Conservation (phyloP, 2,329 filamentous ascomycete genomes). For the Fusarium xylarioides region DNA sequence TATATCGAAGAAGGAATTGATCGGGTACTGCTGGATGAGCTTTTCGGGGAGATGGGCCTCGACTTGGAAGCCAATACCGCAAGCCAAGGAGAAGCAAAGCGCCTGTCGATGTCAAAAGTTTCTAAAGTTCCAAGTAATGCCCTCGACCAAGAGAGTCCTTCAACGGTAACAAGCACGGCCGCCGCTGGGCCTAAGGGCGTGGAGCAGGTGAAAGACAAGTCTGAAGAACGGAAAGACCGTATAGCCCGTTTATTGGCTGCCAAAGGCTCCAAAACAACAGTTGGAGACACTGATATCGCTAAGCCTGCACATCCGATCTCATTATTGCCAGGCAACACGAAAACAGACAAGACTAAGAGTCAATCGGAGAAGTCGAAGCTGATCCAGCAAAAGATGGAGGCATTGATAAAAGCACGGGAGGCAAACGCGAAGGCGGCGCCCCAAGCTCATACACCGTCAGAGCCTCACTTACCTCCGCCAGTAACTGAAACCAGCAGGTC, state of each 20-base stretch:
- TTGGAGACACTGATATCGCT: constrained; percentile 12
- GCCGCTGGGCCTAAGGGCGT: constrained; percentile 39
- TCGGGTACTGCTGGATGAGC: constrained; percentile 64
- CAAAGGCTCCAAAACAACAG: constrained; percentile 66
- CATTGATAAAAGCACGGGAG: constrained; percentile 69
- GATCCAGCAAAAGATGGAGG: constrained; percentile 81
- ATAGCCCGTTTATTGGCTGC: constrained; percentile 80
- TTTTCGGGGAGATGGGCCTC: constrained; percentile 76
- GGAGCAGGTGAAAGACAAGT: constrained; percentile 60
- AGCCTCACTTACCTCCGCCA: not conserved
- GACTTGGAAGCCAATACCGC: constrained; percentile 45
- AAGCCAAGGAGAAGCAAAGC: not conserved
- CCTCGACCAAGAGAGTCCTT: not conserved
- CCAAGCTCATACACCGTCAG: not conserved
- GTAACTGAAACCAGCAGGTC: constrained; percentile 10
- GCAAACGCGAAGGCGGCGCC: constrained; percentile 45
- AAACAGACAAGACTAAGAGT: constrained; percentile 31
- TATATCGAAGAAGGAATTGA: constrained; percentile 79
- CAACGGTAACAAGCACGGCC: not conserved
- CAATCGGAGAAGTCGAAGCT: constrained; percentile 76
- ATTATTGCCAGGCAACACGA: constrained; percentile 36
- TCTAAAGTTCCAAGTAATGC: not conserved
- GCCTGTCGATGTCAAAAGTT: not conserved
- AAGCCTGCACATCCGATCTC: not conserved
- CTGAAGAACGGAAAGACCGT: constrained; percentile 76